A percentile compares a stretch with the other conserved stretches of the same genome.
Conservation (phyloP, 2,329 filamentous ascomycete genomes). For the Acephala macrosclerotiorum region DNA sequence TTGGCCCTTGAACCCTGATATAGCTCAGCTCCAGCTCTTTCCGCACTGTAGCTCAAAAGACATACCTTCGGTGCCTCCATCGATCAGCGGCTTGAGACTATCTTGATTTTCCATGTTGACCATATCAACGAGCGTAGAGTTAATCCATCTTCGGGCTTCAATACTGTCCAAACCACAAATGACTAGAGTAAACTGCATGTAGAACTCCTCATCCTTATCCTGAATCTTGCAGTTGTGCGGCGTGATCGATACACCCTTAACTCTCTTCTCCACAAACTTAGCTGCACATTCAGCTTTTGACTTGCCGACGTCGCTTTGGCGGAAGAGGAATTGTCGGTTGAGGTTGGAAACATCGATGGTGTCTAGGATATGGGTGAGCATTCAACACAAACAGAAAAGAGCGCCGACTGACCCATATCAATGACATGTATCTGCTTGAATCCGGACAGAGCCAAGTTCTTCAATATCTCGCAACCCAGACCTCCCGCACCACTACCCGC, state of each 20-base stretch:
- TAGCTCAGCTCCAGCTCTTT: not conserved
- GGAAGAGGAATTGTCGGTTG: conserved; percentile 97
- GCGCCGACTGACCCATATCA: conserved; percentile 80
- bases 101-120: conserved; percentile 85
- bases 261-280: conserved; percentile 86
- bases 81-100: conserved; percentile 89
- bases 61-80: conserved; percentile 90
- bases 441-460: conserved; percentile 92
- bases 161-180: conserved; percentile 97
- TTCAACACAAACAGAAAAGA: not conserved
- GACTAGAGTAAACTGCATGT: conserved; percentile 94
- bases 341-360: conserved; percentile 99
- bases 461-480: conserved; percentile 94
- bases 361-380: conserved; percentile 59
- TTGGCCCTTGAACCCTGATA: conserved; percentile 90
- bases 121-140: conserved; percentile 89
- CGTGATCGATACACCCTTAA: conserved; percentile 91
- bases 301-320: conserved; percentile 88
- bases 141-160: conserved; percentile 98
- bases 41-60: not conserved
- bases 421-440: conserved; percentile 99
- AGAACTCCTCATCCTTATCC: conserved; percentile 95
- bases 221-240: conserved; percentile 95
- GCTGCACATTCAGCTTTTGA: conserved; percentile 94
- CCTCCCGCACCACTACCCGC: conserved; percentile 83